These are phyloP conservation scores for Hymenoscyphus occultus DNA, from an alignment of 2,329 filamentous ascomycete genomes.

Conservation along the genomic window DNA sequence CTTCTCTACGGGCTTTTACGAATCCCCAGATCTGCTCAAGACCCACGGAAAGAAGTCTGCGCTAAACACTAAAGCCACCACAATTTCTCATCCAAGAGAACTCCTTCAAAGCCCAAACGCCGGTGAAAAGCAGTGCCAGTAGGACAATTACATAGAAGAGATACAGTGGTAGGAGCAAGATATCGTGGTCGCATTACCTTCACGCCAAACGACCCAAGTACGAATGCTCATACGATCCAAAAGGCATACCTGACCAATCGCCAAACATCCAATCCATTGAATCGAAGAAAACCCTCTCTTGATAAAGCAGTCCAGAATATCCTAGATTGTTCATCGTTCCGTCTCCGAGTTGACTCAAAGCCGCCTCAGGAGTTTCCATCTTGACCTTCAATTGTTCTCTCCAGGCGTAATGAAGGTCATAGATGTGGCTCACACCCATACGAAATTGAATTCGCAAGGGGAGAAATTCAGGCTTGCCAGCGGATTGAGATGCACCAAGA, in stretches of 20 bases:
- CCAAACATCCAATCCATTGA: slow-evolving; percentile 24
- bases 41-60: no score
- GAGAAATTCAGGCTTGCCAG: slow-evolving; percentile 43
- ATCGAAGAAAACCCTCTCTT: slow-evolving; percentile 21
- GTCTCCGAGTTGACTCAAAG: background rate
- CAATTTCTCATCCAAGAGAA: background rate
- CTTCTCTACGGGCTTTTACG: no score
- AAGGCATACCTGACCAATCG: slow-evolving; percentile 10
- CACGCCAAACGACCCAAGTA: background rate
- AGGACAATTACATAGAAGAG: slow-evolving; percentile 3
- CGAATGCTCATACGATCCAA: background rate
- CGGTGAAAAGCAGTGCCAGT: background rate
- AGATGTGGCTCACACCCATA: slow-evolving; percentile 66
- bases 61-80: background rate
- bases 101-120: background rate
- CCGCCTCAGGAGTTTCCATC: background rate
- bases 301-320: slow-evolving; percentile 10
- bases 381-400: slow-evolving; percentile 40
- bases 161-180: background rate
- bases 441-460: slow-evolving; percentile 63
- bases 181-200: background rate
- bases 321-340: background rate
- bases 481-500: slow-evolving; percentile 12
- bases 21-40: no score
- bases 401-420: slow-evolving; percentile 67